These are phyloP conservation scores for Sambucus nigra DNA, from an alignment of 129 eudicot genomes.

Conservation along the genomic window DNA sequence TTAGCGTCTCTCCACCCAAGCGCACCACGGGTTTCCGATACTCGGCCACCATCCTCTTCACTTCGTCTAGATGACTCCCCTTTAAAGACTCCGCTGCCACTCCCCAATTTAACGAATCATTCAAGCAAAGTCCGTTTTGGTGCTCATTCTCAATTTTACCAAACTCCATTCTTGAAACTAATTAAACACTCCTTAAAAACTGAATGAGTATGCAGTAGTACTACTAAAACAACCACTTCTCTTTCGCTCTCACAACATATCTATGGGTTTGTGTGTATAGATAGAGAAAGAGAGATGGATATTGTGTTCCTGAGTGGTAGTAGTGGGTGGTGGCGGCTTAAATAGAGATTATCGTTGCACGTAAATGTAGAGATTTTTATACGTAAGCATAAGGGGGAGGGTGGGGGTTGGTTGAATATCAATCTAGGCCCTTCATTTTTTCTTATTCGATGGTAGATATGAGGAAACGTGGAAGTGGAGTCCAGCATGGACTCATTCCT, in stretches of 20 bases:
- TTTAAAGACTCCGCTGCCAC: constrained; percentile 25
- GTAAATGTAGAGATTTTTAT: constrained; percentile 13
- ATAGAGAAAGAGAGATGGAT: not conserved
- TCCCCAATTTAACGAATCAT: constrained; percentile 39
- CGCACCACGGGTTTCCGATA: constrained; percentile 22
- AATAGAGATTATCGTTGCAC: constrained; percentile 11
- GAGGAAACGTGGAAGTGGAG: not conserved
- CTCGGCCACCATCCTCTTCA: constrained; percentile 37
- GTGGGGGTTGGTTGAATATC: constrained; percentile 51
- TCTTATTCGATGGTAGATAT: constrained; percentile 6
- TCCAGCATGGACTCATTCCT: not conserved
- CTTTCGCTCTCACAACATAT: not conserved
- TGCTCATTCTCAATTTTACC: constrained; percentile 25
- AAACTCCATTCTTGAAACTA: constrained; percentile 2
- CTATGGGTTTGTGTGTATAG: not conserved
- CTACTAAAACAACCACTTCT: no score
- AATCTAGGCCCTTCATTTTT: constrained; percentile 22
- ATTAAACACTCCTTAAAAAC: no score
- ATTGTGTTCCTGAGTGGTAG: constrained; percentile 27
- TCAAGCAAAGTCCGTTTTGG: constrained; percentile 23
- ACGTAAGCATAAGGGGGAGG: constrained; percentile 17
- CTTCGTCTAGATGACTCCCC: constrained; percentile 42
- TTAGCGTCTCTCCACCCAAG: constrained; percentile 29
- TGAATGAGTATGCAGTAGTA: no score
- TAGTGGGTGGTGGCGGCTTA: constrained; percentile 34